phyloP scores from a whole-genome alignment of 2,329 filamentous ascomycete species.

The Colletotrichum godetiae region DNA sequence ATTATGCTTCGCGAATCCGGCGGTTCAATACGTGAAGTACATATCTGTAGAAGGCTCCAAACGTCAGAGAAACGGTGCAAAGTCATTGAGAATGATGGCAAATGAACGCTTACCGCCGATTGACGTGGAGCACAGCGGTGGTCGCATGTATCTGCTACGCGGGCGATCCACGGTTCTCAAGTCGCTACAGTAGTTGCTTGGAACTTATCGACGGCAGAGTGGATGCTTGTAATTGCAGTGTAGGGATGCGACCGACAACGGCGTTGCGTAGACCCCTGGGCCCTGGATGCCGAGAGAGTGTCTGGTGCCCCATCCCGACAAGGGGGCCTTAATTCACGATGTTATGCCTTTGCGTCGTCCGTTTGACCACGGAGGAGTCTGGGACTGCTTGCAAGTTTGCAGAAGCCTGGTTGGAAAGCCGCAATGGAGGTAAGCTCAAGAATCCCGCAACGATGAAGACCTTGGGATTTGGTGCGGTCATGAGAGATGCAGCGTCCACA shows the following conservation, averaged over 20 bases:
- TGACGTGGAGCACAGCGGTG: background rate
- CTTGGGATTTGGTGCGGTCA: background rate
- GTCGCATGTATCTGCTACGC: conserved; percentile 20
- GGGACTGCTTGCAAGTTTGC: background rate
- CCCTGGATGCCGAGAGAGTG: conserved; percentile 1
- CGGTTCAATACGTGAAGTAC: background rate
- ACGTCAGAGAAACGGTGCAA: background rate
- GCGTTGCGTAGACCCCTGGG: conserved; percentile 20
- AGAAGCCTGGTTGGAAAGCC: background rate
- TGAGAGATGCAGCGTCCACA: background rate
- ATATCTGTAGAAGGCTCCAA: background rate
- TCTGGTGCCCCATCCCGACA: conserved; percentile 4
- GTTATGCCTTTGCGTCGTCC: conserved; percentile 17
- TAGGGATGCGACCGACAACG: conserved; percentile 22
- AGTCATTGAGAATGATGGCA: background rate
- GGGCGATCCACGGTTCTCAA: conserved; percentile 16
- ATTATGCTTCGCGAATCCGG: background rate
- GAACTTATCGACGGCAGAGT: conserved; percentile 24
- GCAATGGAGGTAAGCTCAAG: background rate
- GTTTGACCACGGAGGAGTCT: background rate
- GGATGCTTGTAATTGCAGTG: conserved; percentile 27
- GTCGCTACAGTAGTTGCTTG: conserved; percentile 21
- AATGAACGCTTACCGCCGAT: background rate
- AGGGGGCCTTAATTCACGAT: conserved; percentile 9
- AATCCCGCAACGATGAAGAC: background rate